A percentile compares a stretch with the other conserved stretches of the same genome.
phyloP scores from a whole-genome alignment of 2,329 filamentous ascomycete genomes.

The Plectosphaerella plurivora region DNA sequence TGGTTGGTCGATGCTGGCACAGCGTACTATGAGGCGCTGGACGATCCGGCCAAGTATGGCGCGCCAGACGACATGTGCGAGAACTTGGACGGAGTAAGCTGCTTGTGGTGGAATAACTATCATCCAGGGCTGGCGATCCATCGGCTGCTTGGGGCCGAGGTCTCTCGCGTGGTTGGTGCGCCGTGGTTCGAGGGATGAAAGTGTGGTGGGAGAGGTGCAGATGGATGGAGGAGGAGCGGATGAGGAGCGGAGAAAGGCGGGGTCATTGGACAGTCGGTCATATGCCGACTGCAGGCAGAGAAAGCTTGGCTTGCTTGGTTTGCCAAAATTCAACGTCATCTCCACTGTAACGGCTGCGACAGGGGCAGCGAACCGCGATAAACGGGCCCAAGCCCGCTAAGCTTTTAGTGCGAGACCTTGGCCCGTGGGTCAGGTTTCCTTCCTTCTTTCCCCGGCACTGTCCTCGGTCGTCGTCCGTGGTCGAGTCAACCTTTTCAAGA shows the following conservation, averaged over 20 bases:
- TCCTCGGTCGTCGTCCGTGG: not conserved
- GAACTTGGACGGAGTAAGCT: not conserved
- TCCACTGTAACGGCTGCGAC: too few relatives aligned
- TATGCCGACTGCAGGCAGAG: too few relatives aligned
- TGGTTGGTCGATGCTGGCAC: slow-evolving; percentile 49
- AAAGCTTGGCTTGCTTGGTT: too few relatives aligned
- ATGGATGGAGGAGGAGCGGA: too few relatives aligned
- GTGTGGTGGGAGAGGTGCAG: too few relatives aligned
- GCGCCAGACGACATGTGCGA: not conserved
- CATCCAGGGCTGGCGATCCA: slow-evolving; percentile 3
- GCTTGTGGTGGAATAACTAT: slow-evolving; percentile 4
- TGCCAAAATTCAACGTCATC: too few relatives aligned
- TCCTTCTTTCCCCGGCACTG: not conserved
- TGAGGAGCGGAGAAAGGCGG: too few relatives aligned
- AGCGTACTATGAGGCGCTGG: slow-evolving; percentile 47
- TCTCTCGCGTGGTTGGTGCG: not conserved
- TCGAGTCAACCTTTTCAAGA: not conserved
- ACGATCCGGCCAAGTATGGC: slow-evolving; percentile 41
- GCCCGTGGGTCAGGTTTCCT: too few relatives aligned
- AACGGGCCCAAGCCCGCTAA: too few relatives aligned
- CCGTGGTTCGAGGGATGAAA: not conserved
- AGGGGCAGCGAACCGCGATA: too few relatives aligned
- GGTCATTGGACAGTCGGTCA: too few relatives aligned
- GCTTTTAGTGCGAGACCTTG: too few relatives aligned
- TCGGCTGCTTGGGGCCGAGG: not conserved